Conservation (phyloP, 495 filamentous ascomycete genomes). For the Alectoria sarmentosa region DNA sequence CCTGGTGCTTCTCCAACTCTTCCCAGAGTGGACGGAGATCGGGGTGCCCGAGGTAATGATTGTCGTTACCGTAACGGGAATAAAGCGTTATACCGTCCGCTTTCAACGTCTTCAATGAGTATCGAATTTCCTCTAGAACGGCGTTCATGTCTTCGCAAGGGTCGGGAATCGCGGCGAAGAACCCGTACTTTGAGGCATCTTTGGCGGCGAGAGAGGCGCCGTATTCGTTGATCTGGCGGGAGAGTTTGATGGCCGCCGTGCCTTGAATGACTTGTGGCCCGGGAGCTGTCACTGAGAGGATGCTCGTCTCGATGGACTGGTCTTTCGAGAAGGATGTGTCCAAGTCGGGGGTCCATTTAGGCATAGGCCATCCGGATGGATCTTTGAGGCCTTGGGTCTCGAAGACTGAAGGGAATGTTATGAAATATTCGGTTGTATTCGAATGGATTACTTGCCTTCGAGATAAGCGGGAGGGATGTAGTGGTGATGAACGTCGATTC, state of each 20-base stretch:
- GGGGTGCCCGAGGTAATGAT: conserved; percentile 45
- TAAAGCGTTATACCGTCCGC: conserved; percentile 11
- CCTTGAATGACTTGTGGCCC: neutral
- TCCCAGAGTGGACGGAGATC: conserved; percentile 40
- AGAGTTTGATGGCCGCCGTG: neutral
- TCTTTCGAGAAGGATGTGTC: neutral
- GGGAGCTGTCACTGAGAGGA: conserved; percentile 3
- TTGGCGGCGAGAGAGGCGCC: neutral
- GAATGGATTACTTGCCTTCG: neutral
- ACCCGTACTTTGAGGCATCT: neutral
- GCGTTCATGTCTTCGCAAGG: neutral
- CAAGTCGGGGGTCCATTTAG: neutral
- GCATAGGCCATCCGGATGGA: neutral
- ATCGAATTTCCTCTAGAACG: neutral
- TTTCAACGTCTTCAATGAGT: neutral
- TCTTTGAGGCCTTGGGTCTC: neutral
- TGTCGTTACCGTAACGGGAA: conserved; percentile 32
- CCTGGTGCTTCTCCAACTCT: conserved; percentile 36
- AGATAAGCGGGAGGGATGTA: conserved; percentile 1
- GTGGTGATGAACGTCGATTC: conserved; percentile 16
- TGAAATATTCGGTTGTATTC: too few relatives aligned
- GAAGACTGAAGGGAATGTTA: too few relatives aligned
- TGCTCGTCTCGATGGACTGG: neutral
- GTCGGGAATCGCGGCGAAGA: conserved; percentile 10
- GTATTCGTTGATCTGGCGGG: conserved; percentile 1